Base-by-base conservation (phyloP, 495 filamentous ascomycete genomes). In the Xylaria sp. region DNA sequence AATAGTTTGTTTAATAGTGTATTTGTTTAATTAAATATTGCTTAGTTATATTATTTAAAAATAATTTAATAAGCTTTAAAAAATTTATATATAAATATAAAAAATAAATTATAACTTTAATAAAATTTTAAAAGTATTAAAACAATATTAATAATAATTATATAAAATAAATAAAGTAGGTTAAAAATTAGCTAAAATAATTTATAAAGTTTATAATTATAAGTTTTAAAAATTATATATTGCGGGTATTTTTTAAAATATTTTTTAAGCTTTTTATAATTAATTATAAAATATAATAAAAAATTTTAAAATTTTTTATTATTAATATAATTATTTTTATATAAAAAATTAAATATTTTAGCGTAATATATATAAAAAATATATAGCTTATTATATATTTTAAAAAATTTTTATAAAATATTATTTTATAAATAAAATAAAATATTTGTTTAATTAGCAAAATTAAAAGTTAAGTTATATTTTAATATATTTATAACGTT, bases 271-370 rank as follows among this genome's bases (percentile, higher is more conserved):
- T n/a, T n/a, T n/a, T n/a, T n/a, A n/a, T n/a, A n/a, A n/a, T 63
- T 63, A 37, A 63, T n/a, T 37, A 63, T 44, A 63, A 63, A 63
- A 17, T 63, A 17, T n/a, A 63, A 63, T 37, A 24, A 63, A 31
- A 24, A 63, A 63, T 21, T 12, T n/a, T 24, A 63, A 63, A 63
- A 63, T 35, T 63, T 43, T 19, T 63, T 29, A n/a, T n/a, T n/a
- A n/a, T n/a, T n/a, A n/a, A n/a, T n/a, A n/a, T n/a, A n/a, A n/a
- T n/a, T n/a, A n/a, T n/a, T n/a, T n/a, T n/a, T 43, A 26, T 63
- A 29, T 44, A 63, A 31, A 26, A 63, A 5, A 1, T 63, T 24
- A 44, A 63, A 63, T 9, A 63, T 43, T 44, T 63, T 26, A 43
- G 14, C 24, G 14, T 3, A 24, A 12, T 15, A 43, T 37, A 44